These are phyloP conservation scores for Penicillium janthinellum DNA, from an alignment of 2,329 filamentous ascomycete genomes.

Conservation along the genomic window DNA sequence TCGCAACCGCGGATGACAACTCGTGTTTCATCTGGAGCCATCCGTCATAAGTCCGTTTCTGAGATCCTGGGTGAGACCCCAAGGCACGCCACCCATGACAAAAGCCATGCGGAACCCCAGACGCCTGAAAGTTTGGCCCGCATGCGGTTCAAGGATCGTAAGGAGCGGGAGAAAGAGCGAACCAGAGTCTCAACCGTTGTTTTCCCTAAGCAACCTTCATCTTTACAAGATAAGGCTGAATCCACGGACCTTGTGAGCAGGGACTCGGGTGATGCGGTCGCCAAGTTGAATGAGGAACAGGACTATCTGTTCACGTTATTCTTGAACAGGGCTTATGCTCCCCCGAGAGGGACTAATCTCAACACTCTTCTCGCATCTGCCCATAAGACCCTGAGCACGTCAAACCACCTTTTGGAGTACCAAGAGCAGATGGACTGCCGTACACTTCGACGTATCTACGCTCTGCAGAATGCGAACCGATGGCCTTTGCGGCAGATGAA, in stretches of 20 bases:
- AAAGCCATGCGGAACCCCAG: slow-evolving; percentile 24
- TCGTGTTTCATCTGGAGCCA: slow-evolving; percentile 68
- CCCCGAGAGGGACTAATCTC: slow-evolving; percentile 56
- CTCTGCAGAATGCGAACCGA: slow-evolving; percentile 84
- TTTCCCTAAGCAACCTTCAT: slow-evolving; percentile 69
- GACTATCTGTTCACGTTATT: slow-evolving; percentile 68
- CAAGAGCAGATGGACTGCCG: slow-evolving; percentile 86
- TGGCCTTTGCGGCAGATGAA: slow-evolving; percentile 92
- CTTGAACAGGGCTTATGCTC: slow-evolving; percentile 60
- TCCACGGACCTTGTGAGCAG: slow-evolving; percentile 41
- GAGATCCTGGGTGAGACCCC: slow-evolving; percentile 68
- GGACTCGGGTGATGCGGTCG: slow-evolving; percentile 53
- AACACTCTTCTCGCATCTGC: slow-evolving; percentile 76
- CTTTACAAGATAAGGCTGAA: slow-evolving; percentile 53
- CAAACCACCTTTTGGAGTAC: slow-evolving; percentile 79
- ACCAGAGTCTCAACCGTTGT: slow-evolving; percentile 73
- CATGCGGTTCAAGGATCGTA: slow-evolving; percentile 52
- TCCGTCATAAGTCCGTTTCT: slow-evolving; percentile 71
- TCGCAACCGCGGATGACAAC: slow-evolving; percentile 63
- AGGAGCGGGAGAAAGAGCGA: slow-evolving; percentile 59
- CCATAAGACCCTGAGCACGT: slow-evolving; percentile 85
- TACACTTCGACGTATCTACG: slow-evolving; percentile 82
- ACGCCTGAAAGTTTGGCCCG: slow-evolving; percentile 39
- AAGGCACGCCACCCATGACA: slow-evolving; percentile 42
- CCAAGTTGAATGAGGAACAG: slow-evolving; percentile 46